These are phyloP conservation scores for Trichosporon asahii DNA, from an alignment of 1,284 basidiomycete genomes.

Conservation along the genomic window DNA sequence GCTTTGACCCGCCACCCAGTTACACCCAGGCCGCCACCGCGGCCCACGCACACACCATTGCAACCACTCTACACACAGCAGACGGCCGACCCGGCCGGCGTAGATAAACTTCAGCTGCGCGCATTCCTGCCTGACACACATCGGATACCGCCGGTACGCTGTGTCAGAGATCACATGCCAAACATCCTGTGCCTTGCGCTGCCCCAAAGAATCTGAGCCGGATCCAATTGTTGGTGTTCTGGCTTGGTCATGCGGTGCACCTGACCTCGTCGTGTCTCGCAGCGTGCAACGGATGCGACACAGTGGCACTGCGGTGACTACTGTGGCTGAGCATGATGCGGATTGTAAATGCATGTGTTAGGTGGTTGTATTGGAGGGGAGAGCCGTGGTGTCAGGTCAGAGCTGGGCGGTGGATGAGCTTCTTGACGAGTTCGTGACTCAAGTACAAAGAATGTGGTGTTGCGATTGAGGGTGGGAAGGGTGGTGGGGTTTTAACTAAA, in stretches of 20 bases:
- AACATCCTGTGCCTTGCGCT: not conserved
- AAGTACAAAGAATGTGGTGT: slow-evolving; percentile 3
- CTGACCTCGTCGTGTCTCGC: not conserved
- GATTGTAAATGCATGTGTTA: not conserved
- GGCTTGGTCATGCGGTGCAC: not conserved
- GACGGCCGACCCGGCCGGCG: not conserved
- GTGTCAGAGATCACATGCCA: not conserved
- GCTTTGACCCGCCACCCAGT: not conserved
- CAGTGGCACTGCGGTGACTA: not conserved
- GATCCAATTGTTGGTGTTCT: not conserved
- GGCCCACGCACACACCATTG: not conserved
- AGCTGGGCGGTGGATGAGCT: not conserved
- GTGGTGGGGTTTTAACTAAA: not conserved
- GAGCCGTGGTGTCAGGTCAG: not conserved
- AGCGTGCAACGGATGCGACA: not conserved
- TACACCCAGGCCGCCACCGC: no score
- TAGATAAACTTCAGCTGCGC: no score
- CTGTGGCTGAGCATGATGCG: not conserved
- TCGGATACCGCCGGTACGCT: not conserved
- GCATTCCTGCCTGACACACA: not conserved
- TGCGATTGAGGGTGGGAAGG: not conserved
- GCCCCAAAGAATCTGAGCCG: not conserved
- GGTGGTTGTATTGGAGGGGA: not conserved
- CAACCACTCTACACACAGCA: not conserved
- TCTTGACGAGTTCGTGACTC: not conserved